Evolutionary conservation across 179 eudicot species (phyloP), one percentile per base, ranked within the genome.

Genomic region (Camellia oleifera): DNA sequence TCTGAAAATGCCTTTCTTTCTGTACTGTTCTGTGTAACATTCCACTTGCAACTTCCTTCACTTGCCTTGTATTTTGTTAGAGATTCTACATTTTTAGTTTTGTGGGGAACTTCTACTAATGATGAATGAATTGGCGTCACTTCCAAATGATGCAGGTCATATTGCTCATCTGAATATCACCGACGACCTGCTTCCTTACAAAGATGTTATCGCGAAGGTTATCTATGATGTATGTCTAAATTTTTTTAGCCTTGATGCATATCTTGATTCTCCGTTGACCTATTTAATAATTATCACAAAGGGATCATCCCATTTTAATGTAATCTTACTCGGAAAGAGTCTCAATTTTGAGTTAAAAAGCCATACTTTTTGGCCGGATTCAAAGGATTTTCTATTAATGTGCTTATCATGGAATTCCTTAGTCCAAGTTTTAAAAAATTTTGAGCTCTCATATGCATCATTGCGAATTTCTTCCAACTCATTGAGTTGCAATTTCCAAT

Each of bases 131-230:
- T 53, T 89, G 82, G 85, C 74, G 44, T 45, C 76, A 72, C 40
- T 82, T 67, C 15, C 40, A 60, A 68, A 63, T 82, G 66, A 52
- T 91, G 91, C 98, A 96, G 99, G 98, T 88, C 99, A 96, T 73
- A 79, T 96, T 86, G 99, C 98, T 76, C 99, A 96, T 87, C 88
- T 96, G 83, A 96, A 96, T 88, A 91, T 96, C 74, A 75, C 89
- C 10, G 94, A 91, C 78, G 99, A 94, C 75, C 88, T 92, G 72
- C 94, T 96, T 78, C 91, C 95, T 20, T 96, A 87, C 87, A 96
- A 96, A 90, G 92, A 90, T 85, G 88, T 88, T 75, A 83, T 96
- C 57, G 98, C 99, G 23, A 92, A 91, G 87, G 99, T 96, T 79
- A 92, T 96, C 56, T 94, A 91, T 84, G 99, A 96, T 85, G 98